phyloP scores from a whole-genome alignment of 2,329 filamentous ascomycete genomes.

The Didymella sp. region DNA sequence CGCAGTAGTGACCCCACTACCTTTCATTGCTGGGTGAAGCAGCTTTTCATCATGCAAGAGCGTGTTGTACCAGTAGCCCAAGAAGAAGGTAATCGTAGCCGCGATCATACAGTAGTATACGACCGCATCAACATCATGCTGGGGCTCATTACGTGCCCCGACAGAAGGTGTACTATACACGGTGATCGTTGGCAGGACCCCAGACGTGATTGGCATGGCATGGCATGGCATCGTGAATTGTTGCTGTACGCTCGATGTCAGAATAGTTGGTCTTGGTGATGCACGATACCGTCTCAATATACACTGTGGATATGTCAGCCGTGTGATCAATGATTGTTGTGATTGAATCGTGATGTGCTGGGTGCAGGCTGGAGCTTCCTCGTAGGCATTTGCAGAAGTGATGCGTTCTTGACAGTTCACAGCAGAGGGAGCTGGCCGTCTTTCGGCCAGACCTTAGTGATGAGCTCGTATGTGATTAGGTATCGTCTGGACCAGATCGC shows the following conservation, averaged over 20 bases:
- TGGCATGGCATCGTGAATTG: neutral
- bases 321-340: neutral
- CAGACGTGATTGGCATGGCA: neutral
- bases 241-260: neutral
- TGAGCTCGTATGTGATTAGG: no score
- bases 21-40: neutral
- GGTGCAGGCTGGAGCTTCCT: neutral
- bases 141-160: neutral
- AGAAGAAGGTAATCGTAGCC: neutral
- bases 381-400: no score
- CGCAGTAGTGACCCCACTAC: neutral
- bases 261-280: neutral
- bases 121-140: neutral
- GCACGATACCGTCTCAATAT: neutral
- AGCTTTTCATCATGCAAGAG: neutral
- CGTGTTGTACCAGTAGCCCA: neutral
- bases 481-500: no score
- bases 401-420: no score
- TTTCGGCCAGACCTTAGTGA: no score
- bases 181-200: neutral
- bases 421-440: no score
- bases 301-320: neutral
- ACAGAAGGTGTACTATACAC: neutral
- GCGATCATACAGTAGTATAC: neutral
- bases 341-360: no score